These are phyloP conservation scores for Colletotrichum graminicola DNA, from an alignment of 2,329 filamentous ascomycete genomes.

Conservation along the genomic window DNA sequence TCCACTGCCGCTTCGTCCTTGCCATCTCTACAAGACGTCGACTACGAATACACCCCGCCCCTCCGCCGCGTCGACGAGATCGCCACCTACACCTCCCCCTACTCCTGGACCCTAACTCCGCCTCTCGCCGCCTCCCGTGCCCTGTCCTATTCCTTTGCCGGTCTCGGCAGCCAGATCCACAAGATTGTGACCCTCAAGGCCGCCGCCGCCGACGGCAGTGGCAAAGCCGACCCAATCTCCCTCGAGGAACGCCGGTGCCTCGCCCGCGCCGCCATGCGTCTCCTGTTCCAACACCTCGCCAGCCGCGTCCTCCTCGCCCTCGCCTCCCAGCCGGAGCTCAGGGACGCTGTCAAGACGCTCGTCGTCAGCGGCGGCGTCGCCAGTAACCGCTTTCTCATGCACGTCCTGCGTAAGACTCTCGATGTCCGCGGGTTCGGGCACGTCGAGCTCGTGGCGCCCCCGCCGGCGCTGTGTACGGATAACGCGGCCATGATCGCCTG, in stretches of 20 bases:
- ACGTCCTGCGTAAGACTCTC: conserved; percentile 70
- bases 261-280: conserved; percentile 79
- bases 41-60: conserved; percentile 70
- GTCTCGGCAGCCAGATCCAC: conserved; percentile 75
- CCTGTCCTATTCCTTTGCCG: conserved; percentile 81
- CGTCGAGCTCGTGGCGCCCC: conserved; percentile 79
- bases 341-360: conserved; percentile 65
- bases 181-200: conserved; percentile 60
- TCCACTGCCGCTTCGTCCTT: conserved; percentile 16
- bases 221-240: conserved; percentile 53
- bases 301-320: conserved; percentile 80
- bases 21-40: conserved; percentile 9
- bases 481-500: conserved; percentile 99
- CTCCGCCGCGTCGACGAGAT: conserved; percentile 69
- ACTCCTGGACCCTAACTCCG: conserved; percentile 74
- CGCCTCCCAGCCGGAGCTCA: conserved; percentile 48
- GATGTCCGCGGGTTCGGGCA: conserved; percentile 73
- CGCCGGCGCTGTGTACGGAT: conserved; percentile 84
- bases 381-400: conserved; percentile 82
- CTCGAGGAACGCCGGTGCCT: conserved; percentile 75
- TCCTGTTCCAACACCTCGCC: conserved; percentile 89
- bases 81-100: conserved; percentile 53
- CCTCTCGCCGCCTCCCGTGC: conserved; percentile 71
- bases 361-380: conserved; percentile 94
- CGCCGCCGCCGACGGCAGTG: conserved; percentile 20